Conservation (phyloP, 2,329 filamentous ascomycete species). For the Cladosporium oxysporum region DNA sequence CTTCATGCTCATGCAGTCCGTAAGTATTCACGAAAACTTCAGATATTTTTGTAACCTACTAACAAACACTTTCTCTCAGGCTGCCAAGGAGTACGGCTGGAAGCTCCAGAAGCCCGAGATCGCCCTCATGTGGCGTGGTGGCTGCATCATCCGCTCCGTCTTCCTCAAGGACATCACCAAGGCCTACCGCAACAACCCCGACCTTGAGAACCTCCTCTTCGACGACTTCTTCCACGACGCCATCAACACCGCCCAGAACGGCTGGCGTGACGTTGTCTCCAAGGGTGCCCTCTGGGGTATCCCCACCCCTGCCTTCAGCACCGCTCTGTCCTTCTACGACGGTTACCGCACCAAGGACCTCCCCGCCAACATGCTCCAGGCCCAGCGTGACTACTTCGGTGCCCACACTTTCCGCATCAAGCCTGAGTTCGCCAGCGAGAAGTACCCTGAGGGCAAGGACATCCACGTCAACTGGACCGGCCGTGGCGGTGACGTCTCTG, state of each 20-base stretch:
- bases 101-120: conserved; percentile 99
- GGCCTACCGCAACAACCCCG: conserved; percentile 90
- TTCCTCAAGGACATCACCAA: conserved; percentile 99
- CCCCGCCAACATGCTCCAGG: conserved; percentile 96
- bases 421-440: conserved; percentile 51
- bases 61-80: conserved; percentile 55
- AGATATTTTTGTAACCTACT: conserved; percentile 24
- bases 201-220: conserved; percentile 97
- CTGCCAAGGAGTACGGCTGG: conserved; percentile 93
- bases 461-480: conserved; percentile 99
- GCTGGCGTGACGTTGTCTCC: conserved; percentile 88
- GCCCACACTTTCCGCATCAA: conserved; percentile 58
- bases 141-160: conserved; percentile 99
- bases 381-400: conserved; percentile 99
- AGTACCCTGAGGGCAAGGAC: conserved; percentile 82
- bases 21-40: conserved; percentile 47
- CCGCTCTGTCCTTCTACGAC: conserved; percentile 97
- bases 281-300: conserved; percentile 94
- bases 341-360: conserved; percentile 97
- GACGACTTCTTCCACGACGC: conserved; percentile 99
- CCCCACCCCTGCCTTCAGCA: conserved; percentile 94
- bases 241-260: conserved; percentile 88
- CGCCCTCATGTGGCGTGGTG: conserved; percentile 99
- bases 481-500: conserved; percentile 93
- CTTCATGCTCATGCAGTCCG: conserved; percentile 99